phyloP scores from a whole-genome alignment of 768 basidiomycete genomes.

The Myochromella boudieri region DNA sequence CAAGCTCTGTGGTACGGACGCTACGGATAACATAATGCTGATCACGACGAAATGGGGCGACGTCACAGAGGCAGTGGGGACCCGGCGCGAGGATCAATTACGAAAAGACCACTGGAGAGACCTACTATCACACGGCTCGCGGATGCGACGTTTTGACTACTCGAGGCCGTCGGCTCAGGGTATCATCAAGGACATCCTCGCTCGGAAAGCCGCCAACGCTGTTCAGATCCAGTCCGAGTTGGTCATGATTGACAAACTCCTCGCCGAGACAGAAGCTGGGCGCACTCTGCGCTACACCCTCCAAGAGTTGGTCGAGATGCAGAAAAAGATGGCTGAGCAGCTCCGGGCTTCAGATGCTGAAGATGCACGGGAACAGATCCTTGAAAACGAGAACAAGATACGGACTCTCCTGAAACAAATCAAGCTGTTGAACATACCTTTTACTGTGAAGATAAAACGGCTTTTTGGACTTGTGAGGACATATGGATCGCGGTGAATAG shows the following conservation, averaged over 20 bases:
- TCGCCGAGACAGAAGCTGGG: constrained; percentile 25
- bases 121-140: constrained; percentile 2
- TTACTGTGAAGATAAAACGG: constrained; percentile 6
- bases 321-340: constrained; percentile 5
- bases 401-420: constrained; percentile 18
- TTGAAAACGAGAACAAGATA: constrained; percentile 17
- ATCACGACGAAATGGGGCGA: constrained; percentile 16
- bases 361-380: constrained; percentile 14
- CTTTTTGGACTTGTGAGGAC: constrained; percentile 8
- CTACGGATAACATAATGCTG: constrained; percentile 14
- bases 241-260: constrained; percentile 19
- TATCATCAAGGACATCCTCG: constrained; percentile 8
- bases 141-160: constrained; percentile 7
- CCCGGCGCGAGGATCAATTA: constrained; percentile 7
- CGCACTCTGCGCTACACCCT: constrained; percentile 16
- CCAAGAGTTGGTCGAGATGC: constrained; percentile 14
- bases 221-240: constrained; percentile 21
- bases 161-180: constrained; percentile 2
- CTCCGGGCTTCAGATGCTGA: constrained; percentile 10
- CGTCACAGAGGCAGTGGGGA: background rate
- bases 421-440: constrained; percentile 9
- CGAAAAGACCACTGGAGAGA: constrained; percentile 8
- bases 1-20: constrained; percentile 11
- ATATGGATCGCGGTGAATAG: constrained; percentile 1
- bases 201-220: constrained; percentile 5